These are phyloP conservation scores for Colletotrichum nymphaeae DNA, from an alignment of 2,329 filamentous ascomycete genomes.

Conservation along the genomic window DNA sequence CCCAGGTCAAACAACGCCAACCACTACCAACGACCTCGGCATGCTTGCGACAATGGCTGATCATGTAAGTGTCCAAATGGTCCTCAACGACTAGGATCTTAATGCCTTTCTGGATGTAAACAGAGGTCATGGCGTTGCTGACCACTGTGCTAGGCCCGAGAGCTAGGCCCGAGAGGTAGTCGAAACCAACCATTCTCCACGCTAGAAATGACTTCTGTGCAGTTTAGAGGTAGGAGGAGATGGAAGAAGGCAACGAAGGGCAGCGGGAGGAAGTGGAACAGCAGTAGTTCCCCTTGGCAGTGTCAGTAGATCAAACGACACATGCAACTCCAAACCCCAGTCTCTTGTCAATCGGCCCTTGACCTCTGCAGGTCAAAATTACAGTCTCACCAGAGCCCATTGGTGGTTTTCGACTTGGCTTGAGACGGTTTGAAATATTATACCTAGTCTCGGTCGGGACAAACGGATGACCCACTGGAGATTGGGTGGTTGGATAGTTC, in stretches of 20 bases:
- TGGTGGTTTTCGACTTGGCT: background rate
- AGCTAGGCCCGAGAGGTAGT: conserved; percentile 43
- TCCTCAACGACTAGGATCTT: conserved; percentile 40
- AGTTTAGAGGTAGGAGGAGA: conserved; percentile 25
- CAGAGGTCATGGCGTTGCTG: conserved; percentile 42
- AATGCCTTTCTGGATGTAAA: conserved; percentile 42
- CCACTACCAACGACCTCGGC: conserved; percentile 46
- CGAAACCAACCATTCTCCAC: conserved; percentile 40
- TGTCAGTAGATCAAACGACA: conserved; percentile 4
- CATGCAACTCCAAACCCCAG: background rate
- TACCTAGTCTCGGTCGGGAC: background rate
- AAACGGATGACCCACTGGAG: background rate
- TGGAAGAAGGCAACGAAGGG: background rate
- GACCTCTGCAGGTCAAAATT: background rate
- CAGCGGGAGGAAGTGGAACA: background rate
- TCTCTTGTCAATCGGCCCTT: background rate
- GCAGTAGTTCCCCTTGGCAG: background rate
- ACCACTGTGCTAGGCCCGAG: conserved; percentile 41
- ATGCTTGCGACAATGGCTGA: conserved; percentile 27
- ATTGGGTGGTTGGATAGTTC: background rate
- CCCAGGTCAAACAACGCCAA: conserved; percentile 49
- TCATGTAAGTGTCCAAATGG: conserved; percentile 37
- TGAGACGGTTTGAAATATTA: background rate
- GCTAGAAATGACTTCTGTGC: conserved; percentile 37
- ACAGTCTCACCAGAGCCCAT: background rate